Conservation (phyloP, 2,329 filamentous ascomycete genomes). For the Phialophora verrucosa region DNA sequence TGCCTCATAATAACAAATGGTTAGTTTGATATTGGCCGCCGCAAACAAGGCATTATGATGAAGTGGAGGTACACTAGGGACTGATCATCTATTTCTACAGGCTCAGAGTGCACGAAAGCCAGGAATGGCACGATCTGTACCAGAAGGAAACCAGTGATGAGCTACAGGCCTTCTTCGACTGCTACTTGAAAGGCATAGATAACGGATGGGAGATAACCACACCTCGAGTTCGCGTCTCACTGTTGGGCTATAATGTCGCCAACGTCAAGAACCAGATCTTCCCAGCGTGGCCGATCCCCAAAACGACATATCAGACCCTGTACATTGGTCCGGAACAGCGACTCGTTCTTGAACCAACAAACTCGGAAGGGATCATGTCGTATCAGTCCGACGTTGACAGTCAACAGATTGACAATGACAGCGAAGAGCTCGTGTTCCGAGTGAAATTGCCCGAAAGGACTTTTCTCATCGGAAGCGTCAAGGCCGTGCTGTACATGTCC, state of each 20-base stretch:
- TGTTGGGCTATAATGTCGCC: neutral
- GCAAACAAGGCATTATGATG: neutral
- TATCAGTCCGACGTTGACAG: neutral
- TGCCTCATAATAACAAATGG: neutral
- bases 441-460: neutral
- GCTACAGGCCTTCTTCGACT: conserved; percentile 53
- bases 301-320: neutral
- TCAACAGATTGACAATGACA: conserved; percentile 1
- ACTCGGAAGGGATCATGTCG: neutral
- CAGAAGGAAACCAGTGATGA: conserved; percentile 46
- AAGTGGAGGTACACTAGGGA: neutral
- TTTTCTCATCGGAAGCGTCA: neutral
- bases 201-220: conserved; percentile 55
- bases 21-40: neutral
- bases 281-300: neutral
- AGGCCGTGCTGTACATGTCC: neutral
- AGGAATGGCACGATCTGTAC: conserved; percentile 57
- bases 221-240: conserved; percentile 47
- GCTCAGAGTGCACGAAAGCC: conserved; percentile 40
- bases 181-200: conserved; percentile 50
- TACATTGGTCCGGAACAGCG: neutral
- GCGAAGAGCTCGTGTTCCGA: neutral
- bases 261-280: neutral
- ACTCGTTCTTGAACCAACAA: neutral
- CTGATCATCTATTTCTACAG: neutral